A percentile compares a stretch with the other conserved stretches of the same genome.
These are phyloP conservation scores for Serendipita sp. DNA, from an alignment of 768 basidiomycete species.

Conservation along the genomic window DNA sequence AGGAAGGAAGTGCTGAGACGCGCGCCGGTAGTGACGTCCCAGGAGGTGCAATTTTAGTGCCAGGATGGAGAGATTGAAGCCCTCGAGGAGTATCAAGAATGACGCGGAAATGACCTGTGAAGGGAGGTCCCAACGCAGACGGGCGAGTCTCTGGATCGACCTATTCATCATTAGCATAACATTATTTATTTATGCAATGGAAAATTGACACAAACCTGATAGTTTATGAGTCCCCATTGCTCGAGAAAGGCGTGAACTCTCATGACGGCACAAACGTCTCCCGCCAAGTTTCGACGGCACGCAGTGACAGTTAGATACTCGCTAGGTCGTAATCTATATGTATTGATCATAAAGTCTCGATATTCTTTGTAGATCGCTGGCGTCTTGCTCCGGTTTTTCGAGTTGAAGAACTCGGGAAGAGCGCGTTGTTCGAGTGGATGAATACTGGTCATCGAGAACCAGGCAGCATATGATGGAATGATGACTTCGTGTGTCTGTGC, in stretches of 20 bases:
- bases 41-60: slow-evolving; percentile 36
- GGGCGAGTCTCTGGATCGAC: slow-evolving; percentile 95
- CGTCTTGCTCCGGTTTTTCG: slow-evolving; percentile 85
- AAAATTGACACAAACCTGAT: slow-evolving; percentile 53
- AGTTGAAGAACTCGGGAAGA: slow-evolving; percentile 96
- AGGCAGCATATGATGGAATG: slow-evolving; percentile 91
- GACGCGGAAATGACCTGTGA: slow-evolving; percentile 97
- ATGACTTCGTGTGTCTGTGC: slow-evolving; percentile 95
- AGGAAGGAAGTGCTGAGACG: slow-evolving; percentile 46
- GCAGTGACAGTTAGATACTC: slow-evolving; percentile 98
- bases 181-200: background rate
- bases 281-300: slow-evolving; percentile 87
- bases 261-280: slow-evolving; percentile 98
- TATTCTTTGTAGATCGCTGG: slow-evolving; percentile 98
- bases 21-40: slow-evolving; percentile 26
- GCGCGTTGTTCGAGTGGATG: slow-evolving; percentile 84
- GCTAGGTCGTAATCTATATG: slow-evolving; percentile 80
- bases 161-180: slow-evolving; percentile 26
- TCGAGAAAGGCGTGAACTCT: slow-evolving; percentile 97
- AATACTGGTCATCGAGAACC: slow-evolving; percentile 94
- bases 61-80: slow-evolving; percentile 81
- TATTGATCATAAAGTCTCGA: slow-evolving; percentile 99
- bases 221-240: slow-evolving; percentile 98
- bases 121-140: slow-evolving; percentile 86
- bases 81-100: slow-evolving; percentile 94